Percentiles rank a stretch among this genome's conserved stretches.
These are phyloP conservation scores for Fusarium sp. DNA, from an alignment of 2,329 filamentous ascomycete genomes.

Conservation along the genomic window DNA sequence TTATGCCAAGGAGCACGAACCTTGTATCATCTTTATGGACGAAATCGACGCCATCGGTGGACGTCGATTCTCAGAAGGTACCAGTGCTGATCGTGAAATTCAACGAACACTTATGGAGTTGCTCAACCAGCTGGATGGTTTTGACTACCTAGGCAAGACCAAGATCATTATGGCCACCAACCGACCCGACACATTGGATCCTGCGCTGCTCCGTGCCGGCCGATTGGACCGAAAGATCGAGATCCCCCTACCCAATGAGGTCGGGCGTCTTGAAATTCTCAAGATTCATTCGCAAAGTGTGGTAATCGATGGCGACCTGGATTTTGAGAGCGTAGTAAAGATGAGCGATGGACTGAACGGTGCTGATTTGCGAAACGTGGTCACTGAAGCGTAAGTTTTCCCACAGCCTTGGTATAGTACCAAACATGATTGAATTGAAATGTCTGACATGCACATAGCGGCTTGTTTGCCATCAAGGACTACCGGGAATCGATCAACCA, in stretches of 20 bases:
- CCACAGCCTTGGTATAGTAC: neutral
- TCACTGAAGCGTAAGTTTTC: conserved; percentile 95
- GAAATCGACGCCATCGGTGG: conserved; percentile 99
- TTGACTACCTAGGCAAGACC: conserved; percentile 99
- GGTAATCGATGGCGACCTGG: conserved; percentile 91
- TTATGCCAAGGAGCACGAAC: conserved; percentile 99
- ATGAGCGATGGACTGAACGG: conserved; percentile 99
- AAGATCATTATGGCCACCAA: conserved; percentile 99
- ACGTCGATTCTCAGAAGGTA: conserved; percentile 95
- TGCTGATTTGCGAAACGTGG: conserved; percentile 95
- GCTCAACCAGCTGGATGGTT: conserved; percentile 97
- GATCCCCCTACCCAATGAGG: conserved; percentile 96
- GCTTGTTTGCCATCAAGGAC: conserved; percentile 97
- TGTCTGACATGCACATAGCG: conserved; percentile 65
- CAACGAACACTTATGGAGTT: conserved; percentile 99
- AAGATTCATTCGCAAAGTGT: conserved; percentile 96
- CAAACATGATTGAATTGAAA: conserved; percentile 2
- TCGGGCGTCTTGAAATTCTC: conserved; percentile 93
- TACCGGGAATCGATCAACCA: conserved; percentile 97
- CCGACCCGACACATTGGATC: conserved; percentile 94
- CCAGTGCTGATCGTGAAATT: conserved; percentile 96
- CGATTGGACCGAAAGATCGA: conserved; percentile 98
- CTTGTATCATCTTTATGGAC: conserved; percentile 99
- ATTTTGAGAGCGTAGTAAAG: conserved; percentile 99
- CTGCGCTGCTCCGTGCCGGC: conserved; percentile 89